Evolutionary conservation across 2,329 filamentous ascomycete genomes (phyloP), one percentile per base, ranked within the genome.

Genomic region (Eutypella sp.): DNA sequence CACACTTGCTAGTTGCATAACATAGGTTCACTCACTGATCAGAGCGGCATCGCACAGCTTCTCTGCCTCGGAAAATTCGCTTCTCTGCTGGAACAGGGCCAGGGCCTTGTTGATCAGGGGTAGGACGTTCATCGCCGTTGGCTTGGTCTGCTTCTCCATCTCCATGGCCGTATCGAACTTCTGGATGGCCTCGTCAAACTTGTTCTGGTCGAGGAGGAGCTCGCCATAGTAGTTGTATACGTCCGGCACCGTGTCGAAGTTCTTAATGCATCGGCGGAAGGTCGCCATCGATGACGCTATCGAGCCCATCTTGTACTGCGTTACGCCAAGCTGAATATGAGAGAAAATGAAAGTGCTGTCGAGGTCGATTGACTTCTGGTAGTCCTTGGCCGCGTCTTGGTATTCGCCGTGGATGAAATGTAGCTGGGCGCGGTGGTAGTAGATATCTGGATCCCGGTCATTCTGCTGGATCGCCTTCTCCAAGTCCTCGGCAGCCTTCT

Each of bases 201-300:
- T 96, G 69, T 89, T 85, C 75, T 97, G 93, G 74, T 99, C 93
- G 44, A 99, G 83, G 47, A 99, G 79, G 46, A 99, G 79, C 74
- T 99, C 93, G 61, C 93, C 93, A 62, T 96, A 97, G 80, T 99
- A 99, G 79, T 99, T 99, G 79, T 97, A 99, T 34, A 97, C 93
- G 64, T 99, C 93, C 5, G 92, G 91, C 10, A 95, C 89, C 65
- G 92, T 88, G 62, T 90, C 87, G 64, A 99, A 99, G 73, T 96
- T 96, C 84, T 97, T 99, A 68, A 96, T 91, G 69, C 90, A 96
- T 53, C 91, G 81, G 58, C 92, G 83, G 84, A 99, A 97, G 5
- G 93, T 99, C 29, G 93, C 92, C 90, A 97, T 97, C 40, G 91
- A 96, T 8, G 91, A 96, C 7, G 93, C 93, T 47, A 99, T 87